phyloP scores from a whole-genome alignment of 2,329 filamentous ascomycete species.

The Aureobasidium zeae region DNA sequence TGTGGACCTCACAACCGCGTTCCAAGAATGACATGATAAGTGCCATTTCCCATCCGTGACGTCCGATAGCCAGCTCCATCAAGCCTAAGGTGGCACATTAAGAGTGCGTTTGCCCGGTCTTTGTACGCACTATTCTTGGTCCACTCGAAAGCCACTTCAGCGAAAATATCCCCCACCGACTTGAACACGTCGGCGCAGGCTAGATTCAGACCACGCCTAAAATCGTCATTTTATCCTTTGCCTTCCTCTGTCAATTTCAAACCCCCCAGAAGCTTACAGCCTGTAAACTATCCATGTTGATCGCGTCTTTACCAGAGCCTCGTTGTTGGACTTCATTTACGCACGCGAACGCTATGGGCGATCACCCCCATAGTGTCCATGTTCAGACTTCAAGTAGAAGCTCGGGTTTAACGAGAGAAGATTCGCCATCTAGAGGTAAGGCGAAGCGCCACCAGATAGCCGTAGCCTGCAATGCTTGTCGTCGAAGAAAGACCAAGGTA shows the following conservation, averaged over 20 bases:
- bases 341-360: background rate
- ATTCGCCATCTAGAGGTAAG: conserved; percentile 2
- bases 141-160: no score
- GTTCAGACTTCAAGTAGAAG: conserved; percentile 17
- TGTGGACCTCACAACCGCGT: background rate
- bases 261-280: no score
- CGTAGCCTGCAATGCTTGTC: conserved; percentile 17
- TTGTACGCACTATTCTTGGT: no score
- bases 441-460: conserved; percentile 15
- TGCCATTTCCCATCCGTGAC: background rate
- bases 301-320: background rate
- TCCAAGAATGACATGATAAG: conserved; percentile 3
- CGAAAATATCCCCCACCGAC: no score
- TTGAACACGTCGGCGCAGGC: no score
- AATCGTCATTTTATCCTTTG: no score
- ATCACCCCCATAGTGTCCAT: background rate
- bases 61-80: no score
- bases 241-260: no score
- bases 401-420: conserved; percentile 24
- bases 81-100: no score
- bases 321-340: background rate
- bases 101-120: no score
- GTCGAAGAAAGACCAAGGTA: conserved; percentile 16
- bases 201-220: no score
- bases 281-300: no score